Evolutionary conservation across 768 basidiomycete genomes (phyloP), one percentile per base, ranked within the genome.

Genomic region (Russula emetica): DNA sequence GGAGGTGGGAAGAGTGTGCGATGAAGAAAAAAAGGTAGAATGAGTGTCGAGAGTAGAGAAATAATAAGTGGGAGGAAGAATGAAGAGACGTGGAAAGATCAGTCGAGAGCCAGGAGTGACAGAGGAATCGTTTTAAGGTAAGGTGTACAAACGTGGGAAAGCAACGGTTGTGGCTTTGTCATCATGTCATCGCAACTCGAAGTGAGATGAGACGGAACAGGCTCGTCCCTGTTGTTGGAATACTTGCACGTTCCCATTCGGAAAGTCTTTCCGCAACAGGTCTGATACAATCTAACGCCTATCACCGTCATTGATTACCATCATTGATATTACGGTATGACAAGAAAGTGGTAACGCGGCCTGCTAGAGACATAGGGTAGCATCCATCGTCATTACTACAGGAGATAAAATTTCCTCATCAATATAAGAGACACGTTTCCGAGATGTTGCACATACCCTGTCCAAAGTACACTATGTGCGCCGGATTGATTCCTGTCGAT

Each of bases 381-480:
- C 55, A 58, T 67, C 67, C 44, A 64, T 60, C 11, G 20, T 38
- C 66, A 68, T 63, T 24, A 60, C 67, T 68, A 26, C 5, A 30
- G 0, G 54, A 6, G 52, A 30, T 16, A 9, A 22, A 58, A 26
- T 22, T 14, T 30, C 24, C 20, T 54, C 13, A 18, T 59, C 34
- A 58, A 40, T 24, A 38, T 2, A 1, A 11, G 8, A 24, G 2
- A 20, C 20, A 60, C 7, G 10, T 11, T 30, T 34, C 18, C 24
- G 34, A 45, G 42, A 34, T 50, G n/a, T 22, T n/a, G 20, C 24
- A 44, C 62, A 20, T 61, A 82, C 81, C 71, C 71, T 81, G 78
- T 11, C 69, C 74, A 64, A 82, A 82, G 66, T 83, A 82, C 16
- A 77, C 53, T 52, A 75, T 64, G 55, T 83, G 82, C n/a, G 78